These are phyloP conservation scores for Alternaria angustiovoidea DNA, from an alignment of 2,329 filamentous ascomycete genomes.

Conservation along the genomic window DNA sequence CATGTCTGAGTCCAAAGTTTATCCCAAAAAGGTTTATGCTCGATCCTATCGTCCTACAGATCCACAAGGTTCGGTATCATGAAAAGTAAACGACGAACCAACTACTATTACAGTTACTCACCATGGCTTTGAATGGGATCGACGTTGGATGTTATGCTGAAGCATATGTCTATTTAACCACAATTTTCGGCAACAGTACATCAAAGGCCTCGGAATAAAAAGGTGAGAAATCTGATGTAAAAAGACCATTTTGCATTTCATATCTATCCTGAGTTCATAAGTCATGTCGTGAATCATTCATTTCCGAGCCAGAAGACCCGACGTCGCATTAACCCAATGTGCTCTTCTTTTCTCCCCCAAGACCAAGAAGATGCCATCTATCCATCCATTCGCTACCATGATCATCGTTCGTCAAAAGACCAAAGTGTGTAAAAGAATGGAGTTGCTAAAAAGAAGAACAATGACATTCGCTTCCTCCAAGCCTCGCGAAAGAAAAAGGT, in stretches of 20 bases:
- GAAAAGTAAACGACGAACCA: neutral
- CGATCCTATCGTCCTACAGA: no score
- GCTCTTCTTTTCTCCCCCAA: neutral
- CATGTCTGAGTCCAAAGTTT: neutral
- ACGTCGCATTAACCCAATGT: slow-evolving; percentile 5
- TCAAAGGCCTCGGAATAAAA: neutral
- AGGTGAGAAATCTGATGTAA: neutral
- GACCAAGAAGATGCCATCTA: neutral
- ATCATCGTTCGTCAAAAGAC: neutral
- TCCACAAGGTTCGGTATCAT: neutral
- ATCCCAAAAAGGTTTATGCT: neutral
- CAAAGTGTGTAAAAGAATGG: neutral
- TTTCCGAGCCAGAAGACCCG: slow-evolving; percentile 17
- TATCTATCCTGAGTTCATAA: slow-evolving; percentile 15
- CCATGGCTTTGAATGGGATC: neutral
- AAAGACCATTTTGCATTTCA: slow-evolving; percentile 4
- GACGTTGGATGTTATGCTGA: neutral
- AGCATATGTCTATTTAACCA: neutral
- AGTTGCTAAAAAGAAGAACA: slow-evolving; percentile 1
- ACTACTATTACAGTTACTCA: neutral
- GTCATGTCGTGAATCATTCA: slow-evolving; percentile 19
- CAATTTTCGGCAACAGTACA: neutral
- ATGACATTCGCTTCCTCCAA: slow-evolving; percentile 6
- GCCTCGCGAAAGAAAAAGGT: slow-evolving; percentile 4
- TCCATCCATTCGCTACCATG: neutral